phyloP scores from a whole-genome alignment of 164 flowering plant species.

The Vitis rupestris region DNA sequence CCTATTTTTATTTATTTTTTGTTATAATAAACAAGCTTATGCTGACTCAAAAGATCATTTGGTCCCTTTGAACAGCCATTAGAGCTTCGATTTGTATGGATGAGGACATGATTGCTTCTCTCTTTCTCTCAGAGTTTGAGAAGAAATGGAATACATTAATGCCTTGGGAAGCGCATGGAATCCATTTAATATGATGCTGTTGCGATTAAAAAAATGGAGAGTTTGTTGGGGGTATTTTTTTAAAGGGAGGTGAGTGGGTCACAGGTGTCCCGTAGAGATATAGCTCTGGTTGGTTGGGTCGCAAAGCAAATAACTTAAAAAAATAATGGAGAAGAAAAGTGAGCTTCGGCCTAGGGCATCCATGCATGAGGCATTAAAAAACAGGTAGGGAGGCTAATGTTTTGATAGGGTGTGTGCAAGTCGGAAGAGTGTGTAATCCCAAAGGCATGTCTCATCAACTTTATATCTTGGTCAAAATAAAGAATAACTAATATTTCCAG shows the following conservation, averaged over 20 bases:
- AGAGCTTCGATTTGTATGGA: conserved; percentile 5
- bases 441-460: conserved; percentile 32
- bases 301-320: not conserved
- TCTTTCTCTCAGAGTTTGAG: conserved; percentile 7
- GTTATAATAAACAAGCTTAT: not conserved
- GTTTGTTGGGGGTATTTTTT: conserved; percentile 9
- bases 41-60: conserved; percentile 16
- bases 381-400: not conserved
- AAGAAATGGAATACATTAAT: conserved; percentile 11
- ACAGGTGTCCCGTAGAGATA: conserved; percentile 17
- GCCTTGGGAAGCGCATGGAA: conserved; percentile 20
- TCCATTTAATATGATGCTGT: not conserved
- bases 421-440: conserved; percentile 29
- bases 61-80: not conserved
- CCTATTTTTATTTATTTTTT: not conserved
- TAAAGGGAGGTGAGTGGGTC: conserved; percentile 13
- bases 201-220: not conserved
- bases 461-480: conserved; percentile 24
- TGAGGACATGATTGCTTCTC: conserved; percentile 11
- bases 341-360: conserved; percentile 6
- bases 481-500: not conserved
- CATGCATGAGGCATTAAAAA: conserved; percentile 3
- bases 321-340: not conserved
- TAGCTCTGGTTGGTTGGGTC: conserved; percentile 9
- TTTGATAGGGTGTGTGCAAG: conserved; percentile 3